A percentile compares a stretch with the other conserved stretches of the same genome.
Evolutionary conservation across 148 eudicot species (phyloP).

Genomic region (Polygonum aviculare): DNA sequence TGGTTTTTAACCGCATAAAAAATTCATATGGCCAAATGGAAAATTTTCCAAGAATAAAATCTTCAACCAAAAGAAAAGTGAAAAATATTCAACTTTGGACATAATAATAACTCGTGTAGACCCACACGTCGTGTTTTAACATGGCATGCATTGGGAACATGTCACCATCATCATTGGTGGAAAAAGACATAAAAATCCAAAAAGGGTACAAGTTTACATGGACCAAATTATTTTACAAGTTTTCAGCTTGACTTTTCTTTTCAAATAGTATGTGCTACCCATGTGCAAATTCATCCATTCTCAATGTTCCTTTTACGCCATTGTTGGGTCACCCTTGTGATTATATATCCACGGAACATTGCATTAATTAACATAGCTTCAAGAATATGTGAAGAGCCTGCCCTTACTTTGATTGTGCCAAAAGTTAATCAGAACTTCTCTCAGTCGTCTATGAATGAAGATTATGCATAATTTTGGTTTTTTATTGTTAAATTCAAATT

Average conservation of each 20-base stretch:
- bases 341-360: neutral
- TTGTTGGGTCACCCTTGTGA: neutral
- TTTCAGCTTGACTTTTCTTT: conserved; percentile 1
- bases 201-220: conserved; percentile 5
- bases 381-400: no score
- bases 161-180: conserved; percentile 6
- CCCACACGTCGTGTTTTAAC: neutral
- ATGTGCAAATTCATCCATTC: conserved; percentile 8
- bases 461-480: no score
- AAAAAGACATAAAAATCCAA: conserved; percentile 4
- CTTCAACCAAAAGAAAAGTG: neutral
- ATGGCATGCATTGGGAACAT: conserved; percentile 11
- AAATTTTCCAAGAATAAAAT: no score
- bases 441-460: no score
- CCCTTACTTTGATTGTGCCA: no score
- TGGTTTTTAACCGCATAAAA: no score
- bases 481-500: neutral
- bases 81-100: neutral
- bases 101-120: neutral
- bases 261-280: neutral
- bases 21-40: no score
- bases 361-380: neutral
- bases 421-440: no score
- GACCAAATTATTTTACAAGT: conserved; percentile 2
- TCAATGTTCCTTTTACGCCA: neutral